Conservation (phyloP, 1,139 yeast species). For the Yamadazyma atmosphaerica region DNA sequence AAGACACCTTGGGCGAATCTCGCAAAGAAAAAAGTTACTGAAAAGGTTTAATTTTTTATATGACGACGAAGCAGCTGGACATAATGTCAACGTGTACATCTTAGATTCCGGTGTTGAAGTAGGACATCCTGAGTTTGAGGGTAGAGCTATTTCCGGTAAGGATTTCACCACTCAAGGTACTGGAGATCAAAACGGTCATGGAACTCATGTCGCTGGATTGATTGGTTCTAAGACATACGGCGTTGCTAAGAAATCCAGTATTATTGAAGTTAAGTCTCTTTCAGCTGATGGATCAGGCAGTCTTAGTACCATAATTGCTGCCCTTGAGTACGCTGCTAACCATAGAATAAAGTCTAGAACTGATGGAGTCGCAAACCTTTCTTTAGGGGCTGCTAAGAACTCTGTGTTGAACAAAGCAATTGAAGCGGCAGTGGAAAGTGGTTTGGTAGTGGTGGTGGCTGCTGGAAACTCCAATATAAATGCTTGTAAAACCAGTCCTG, state of each 20-base stretch:
- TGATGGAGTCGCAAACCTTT: constrained; percentile 74
- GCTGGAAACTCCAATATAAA: constrained; percentile 82
- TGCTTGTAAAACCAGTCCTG: constrained; percentile 82
- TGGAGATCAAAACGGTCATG: constrained; percentile 72
- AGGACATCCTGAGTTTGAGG: constrained; percentile 65
- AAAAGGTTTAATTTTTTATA: constrained; percentile 25
- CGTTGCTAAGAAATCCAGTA: constrained; percentile 65
- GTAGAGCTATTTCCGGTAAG: constrained; percentile 57
- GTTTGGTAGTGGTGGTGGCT: constrained; percentile 79
- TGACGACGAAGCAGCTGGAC: constrained; percentile 24
- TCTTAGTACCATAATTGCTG: constrained; percentile 64
- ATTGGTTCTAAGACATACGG: constrained; percentile 78
- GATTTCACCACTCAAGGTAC: constrained; percentile 63
- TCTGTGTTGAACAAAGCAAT: constrained; percentile 70
- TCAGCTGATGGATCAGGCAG: constrained; percentile 64
- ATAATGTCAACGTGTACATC: constrained; percentile 69
- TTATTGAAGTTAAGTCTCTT: constrained; percentile 73
- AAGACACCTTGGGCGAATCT: constrained; percentile 64
- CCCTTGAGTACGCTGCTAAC: constrained; percentile 69
- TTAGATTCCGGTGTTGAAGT: constrained; percentile 72
- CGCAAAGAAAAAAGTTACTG: constrained; percentile 45
- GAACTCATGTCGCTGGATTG: constrained; percentile 91
- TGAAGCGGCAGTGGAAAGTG: constrained; percentile 66
- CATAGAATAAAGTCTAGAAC: constrained; percentile 45
- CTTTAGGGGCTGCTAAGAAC: constrained; percentile 73